phyloP scores from a whole-genome alignment of 352 stramenopile genomes.

The Pythium angustatum region DNA sequence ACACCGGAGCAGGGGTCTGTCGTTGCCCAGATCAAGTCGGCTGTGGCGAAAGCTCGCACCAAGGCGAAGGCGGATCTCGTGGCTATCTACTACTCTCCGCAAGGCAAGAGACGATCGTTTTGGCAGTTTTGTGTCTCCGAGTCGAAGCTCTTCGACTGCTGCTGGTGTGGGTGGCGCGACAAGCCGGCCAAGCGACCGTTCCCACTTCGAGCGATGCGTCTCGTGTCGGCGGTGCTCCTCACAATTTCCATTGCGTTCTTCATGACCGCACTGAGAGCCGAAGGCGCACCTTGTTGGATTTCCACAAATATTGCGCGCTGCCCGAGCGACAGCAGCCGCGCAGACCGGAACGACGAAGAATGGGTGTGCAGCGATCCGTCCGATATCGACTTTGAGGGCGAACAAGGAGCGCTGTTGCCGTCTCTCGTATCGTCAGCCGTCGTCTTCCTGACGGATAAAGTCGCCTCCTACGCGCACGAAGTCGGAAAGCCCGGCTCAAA shows the following conservation, averaged over 20 bases:
- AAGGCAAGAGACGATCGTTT: too few relatives aligned
- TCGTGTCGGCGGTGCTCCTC: constrained; percentile 1
- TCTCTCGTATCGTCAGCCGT: background rate
- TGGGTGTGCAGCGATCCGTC: background rate
- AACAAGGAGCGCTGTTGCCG: background rate
- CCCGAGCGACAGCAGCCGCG: background rate
- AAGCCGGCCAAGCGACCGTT: background rate
- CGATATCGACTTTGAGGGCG: background rate
- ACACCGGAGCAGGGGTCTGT: too few relatives aligned
- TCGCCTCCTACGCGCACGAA: constrained; percentile 6
- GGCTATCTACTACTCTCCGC: background rate
- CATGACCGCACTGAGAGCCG: constrained; percentile 4
- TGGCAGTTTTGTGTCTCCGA: constrained; percentile 8
- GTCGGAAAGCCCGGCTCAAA: background rate
- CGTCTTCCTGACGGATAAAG: background rate
- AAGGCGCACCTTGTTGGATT: background rate
- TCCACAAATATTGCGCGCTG: background rate
- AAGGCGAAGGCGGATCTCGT: background rate
- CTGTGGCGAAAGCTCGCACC: too few relatives aligned
- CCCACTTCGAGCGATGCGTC: background rate
- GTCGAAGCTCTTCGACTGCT: constrained; percentile 4
- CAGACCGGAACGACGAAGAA: background rate
- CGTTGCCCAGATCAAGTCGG: too few relatives aligned
- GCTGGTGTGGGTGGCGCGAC: background rate
- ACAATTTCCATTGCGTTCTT: constrained; percentile 2